Evolutionary conservation across 345 rosid genomes (phyloP).

Genomic region (Fremontodendron californicum): DNA sequence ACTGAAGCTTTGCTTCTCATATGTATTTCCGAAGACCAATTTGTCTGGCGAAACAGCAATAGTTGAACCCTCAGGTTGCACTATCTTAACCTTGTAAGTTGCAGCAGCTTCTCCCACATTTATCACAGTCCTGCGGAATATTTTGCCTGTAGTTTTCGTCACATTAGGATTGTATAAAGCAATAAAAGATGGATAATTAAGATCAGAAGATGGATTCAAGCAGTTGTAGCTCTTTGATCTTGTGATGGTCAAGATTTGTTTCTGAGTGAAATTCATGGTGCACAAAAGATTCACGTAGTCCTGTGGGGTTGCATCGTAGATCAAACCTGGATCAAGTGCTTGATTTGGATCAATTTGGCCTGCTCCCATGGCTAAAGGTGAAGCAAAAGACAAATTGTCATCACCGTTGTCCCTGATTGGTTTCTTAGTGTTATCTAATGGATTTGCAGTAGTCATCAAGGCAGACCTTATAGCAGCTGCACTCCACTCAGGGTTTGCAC

Average conservation of each 20-base stretch:
- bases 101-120: slow-evolving; percentile 31
- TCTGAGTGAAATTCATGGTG: slow-evolving; percentile 32
- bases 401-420: slow-evolving; percentile 31
- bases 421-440: slow-evolving; percentile 28
- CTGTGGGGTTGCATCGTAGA: slow-evolving; percentile 40
- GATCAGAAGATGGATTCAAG: slow-evolving; percentile 27
- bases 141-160: not conserved
- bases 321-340: slow-evolving; percentile 42
- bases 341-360: slow-evolving; percentile 27
- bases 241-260: too few species aligned
- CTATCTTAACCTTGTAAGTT: slow-evolving; percentile 24
- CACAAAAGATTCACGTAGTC: slow-evolving; percentile 37
- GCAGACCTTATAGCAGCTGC: slow-evolving; percentile 50
- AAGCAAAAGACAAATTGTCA: slow-evolving; percentile 9
- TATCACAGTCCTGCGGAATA: slow-evolving; percentile 24
- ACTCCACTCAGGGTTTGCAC: slow-evolving; percentile 40
- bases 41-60: slow-evolving; percentile 23
- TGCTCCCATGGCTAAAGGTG: slow-evolving; percentile 45
- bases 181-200: slow-evolving; percentile 40
- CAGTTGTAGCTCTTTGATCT: slow-evolving; percentile 27
- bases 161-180: slow-evolving; percentile 16
- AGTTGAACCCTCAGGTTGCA: slow-evolving; percentile 16
- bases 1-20: slow-evolving; percentile 26
- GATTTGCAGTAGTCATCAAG: slow-evolving; percentile 39
- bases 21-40: slow-evolving; percentile 20